Base-by-base conservation (phyloP, 768 basidiomycete genomes). In the Grammothele lineata region DNA sequence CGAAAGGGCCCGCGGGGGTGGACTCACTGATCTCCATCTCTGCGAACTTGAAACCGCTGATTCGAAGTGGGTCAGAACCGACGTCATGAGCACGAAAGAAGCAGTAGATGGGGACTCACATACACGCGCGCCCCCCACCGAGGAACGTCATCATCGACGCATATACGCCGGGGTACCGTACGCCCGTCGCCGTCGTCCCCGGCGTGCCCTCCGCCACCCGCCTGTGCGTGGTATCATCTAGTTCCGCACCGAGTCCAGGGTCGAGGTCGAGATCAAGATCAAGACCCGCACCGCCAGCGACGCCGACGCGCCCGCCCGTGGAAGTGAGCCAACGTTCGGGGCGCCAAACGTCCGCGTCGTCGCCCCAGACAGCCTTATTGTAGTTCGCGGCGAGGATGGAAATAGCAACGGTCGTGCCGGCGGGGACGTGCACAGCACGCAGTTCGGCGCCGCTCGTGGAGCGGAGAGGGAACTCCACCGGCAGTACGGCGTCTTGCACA, bases 241-340 rank as follows among this genome's bases (percentile, higher is more conserved):
- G 8, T 30, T 30, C 8, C 27, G n/a, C n/a, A n/a, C n/a, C n/a
- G n/a, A n/a, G n/a, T n/a, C n/a, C n/a, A n/a, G n/a, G n/a, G n/a
- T n/a, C n/a, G n/a, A n/a, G n/a, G n/a, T 47, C 52, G n/a, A 51
- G 45, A 12, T 19, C 23, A 2, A 36, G 15, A 25, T 51, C 54
- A 12, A 44, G 19, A 12, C 32, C 44, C 14, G 24, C 32, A 1
- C 43, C 38, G 3, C 12, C 19, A 6, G 35, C 7, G 35, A 36
- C 8, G 9, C 38, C 40, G 10, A 37, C 25, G 14, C 35, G 47
- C 34, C 44, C 38, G 8, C 48, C 48, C 0, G 45, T 11, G 2
- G 34, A 22, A 7, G 42, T 45, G 11, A 85, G 64, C 85, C 85
- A 87, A 12, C 84, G 68, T 42, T 78, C 77, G 0, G 83, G 85